Conservation (phyloP, 176 grass and related monocot genomes). For the Carex littledalei region DNA sequence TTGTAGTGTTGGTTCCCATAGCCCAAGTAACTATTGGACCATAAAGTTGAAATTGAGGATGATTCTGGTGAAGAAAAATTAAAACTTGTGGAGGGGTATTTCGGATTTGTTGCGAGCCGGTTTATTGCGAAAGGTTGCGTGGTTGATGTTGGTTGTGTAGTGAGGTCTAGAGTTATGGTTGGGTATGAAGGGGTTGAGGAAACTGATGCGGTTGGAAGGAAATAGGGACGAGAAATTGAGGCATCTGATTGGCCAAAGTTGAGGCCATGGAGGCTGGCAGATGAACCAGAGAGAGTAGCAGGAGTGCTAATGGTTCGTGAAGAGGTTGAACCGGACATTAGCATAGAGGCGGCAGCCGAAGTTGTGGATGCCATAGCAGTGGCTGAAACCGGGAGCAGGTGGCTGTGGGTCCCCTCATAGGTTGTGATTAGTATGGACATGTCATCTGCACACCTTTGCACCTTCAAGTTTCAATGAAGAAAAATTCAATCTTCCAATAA, state of each 20-base stretch:
- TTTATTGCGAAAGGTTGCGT: constrained; percentile 31
- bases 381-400: constrained; percentile 59
- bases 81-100: constrained; percentile 59
- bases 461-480: constrained; percentile 38
- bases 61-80: constrained; percentile 60
- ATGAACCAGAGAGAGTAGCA: background rate
- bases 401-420: constrained; percentile 87
- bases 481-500: background rate
- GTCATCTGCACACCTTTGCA: constrained; percentile 76
- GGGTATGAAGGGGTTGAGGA: constrained; percentile 60
- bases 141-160: constrained; percentile 28
- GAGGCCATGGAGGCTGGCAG: constrained; percentile 25
- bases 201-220: constrained; percentile 47
- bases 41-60: constrained; percentile 29
- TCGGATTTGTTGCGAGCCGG: constrained; percentile 25
- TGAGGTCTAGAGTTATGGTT: constrained; percentile 86
- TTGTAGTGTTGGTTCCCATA: constrained; percentile 36
- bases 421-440: constrained; percentile 95
- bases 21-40: constrained; percentile 51
- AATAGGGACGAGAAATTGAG: constrained; percentile 19
- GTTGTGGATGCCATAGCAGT: constrained; percentile 92
- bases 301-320: constrained; percentile 9
- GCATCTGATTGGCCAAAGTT: constrained; percentile 23
- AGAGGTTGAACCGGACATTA: constrained; percentile 58
- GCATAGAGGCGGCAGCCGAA: constrained; percentile 78